These are phyloP conservation scores for Stemphylium beticola DNA, from an alignment of 2,329 filamentous ascomycete species.

Conservation along the genomic window DNA sequence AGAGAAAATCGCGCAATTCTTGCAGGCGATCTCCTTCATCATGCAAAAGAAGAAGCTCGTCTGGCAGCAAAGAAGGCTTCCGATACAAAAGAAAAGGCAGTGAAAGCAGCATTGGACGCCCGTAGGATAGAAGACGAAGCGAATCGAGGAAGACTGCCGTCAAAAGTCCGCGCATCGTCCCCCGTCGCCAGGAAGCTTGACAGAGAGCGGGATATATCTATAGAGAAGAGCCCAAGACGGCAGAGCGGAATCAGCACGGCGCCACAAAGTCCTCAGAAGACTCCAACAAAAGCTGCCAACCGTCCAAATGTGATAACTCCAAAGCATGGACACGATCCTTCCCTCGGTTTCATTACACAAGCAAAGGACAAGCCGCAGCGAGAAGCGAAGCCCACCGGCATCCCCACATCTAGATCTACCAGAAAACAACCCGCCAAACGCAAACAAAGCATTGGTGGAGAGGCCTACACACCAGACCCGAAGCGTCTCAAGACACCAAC, in stretches of 20 bases:
- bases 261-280: not conserved
- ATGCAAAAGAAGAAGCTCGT: not conserved
- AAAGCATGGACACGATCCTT: not conserved
- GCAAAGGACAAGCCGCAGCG: not conserved
- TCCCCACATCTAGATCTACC: not conserved
- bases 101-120: not conserved
- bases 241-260: constrained; percentile 11
- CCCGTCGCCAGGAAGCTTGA: constrained; percentile 3
- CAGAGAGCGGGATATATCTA: constrained; percentile 1
- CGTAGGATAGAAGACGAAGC: not conserved
- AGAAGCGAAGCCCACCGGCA: not conserved
- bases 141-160: not conserved
- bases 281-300: not conserved
- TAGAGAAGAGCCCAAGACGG: constrained; percentile 8
- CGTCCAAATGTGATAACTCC: not conserved
- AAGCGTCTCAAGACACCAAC: not conserved
- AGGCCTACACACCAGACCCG: not conserved
- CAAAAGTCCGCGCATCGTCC: not conserved
- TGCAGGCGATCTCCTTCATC: not conserved
- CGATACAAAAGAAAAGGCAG: not conserved
- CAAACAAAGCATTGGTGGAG: constrained; percentile 4
- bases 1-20: not conserved
- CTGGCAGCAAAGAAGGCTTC: not conserved
- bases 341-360: not conserved
- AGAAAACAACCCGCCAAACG: not conserved